These are phyloP conservation scores for Gnomoniopsis sp. DNA, from an alignment of 2,329 filamentous ascomycete genomes.

Conservation along the genomic window DNA sequence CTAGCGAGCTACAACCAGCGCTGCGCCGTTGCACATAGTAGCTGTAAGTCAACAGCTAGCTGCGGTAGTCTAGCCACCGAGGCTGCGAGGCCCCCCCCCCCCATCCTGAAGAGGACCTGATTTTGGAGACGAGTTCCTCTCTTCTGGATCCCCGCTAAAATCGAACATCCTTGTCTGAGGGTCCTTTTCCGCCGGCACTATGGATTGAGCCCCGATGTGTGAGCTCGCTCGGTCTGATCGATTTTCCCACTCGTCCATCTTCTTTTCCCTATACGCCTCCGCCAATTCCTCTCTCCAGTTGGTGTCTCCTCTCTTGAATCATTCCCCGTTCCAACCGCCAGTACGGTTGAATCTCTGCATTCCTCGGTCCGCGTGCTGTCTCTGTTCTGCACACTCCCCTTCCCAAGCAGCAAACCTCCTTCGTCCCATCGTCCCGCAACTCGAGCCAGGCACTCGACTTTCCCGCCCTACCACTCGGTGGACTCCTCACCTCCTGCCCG, in stretches of 20 bases:
- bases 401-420: constrained; percentile 16
- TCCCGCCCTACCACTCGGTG: background rate
- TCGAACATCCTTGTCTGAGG: constrained; percentile 4
- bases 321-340: constrained; percentile 1
- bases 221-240: constrained; percentile 4
- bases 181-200: constrained; percentile 9
- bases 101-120: background rate
- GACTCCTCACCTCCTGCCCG: constrained; percentile 1
- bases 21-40: background rate
- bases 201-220: constrained; percentile 12
- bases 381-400: constrained; percentile 9
- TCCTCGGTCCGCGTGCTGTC: background rate
- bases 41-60: background rate
- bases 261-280: constrained; percentile 1
- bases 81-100: too few relatives aligned
- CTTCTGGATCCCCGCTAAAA: background rate
- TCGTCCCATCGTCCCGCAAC: constrained; percentile 9
- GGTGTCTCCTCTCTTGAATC: constrained; percentile 7
- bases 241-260: constrained; percentile 16
- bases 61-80: background rate
- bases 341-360: constrained; percentile 1
- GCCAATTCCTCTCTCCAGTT: constrained; percentile 1
- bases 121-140: background rate
- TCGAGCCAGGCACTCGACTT: constrained; percentile 4
- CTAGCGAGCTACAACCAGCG: background rate